Conservation (phyloP, 139 green algal species). For the Coelastrella sp. region DNA sequence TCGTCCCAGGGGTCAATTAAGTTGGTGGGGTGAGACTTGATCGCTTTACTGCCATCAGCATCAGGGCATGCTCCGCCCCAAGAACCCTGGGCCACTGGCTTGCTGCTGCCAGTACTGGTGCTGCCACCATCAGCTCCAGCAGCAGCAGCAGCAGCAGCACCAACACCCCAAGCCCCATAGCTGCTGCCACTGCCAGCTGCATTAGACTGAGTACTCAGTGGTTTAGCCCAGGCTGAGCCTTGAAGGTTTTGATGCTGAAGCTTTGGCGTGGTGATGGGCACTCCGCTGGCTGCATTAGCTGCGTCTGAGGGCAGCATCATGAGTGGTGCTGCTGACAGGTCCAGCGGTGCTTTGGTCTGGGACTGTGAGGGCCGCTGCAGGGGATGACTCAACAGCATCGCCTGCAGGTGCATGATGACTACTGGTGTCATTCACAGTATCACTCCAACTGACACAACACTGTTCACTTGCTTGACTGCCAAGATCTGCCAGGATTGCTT, state of each 20-base stretch:
- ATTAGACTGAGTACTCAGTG: neutral
- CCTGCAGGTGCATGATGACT: neutral
- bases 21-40: neutral
- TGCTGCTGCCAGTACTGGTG: neutral
- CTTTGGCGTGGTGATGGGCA: slow-evolving; percentile 13
- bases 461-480: too few relatives aligned
- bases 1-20: slow-evolving; percentile 5
- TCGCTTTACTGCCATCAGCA: neutral
- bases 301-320: slow-evolving; percentile 15
- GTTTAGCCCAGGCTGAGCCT: neutral
- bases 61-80: neutral
- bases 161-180: neutral
- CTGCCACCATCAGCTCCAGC: too few relatives aligned
- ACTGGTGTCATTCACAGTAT: neutral
- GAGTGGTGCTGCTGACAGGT: slow-evolving; percentile 1
- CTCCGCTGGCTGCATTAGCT: slow-evolving; percentile 30
- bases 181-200: neutral
- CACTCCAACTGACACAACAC: neutral
- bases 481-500: neutral
- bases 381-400: slow-evolving; percentile 25
- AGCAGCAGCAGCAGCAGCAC: slow-evolving; percentile 4
- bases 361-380: slow-evolving; percentile 4
- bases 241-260: neutral
- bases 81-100: neutral
- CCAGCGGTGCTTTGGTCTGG: neutral